Evolutionary conservation across 495 filamentous ascomycete species (phyloP).

Genomic region (Aspergillus funiculosus): DNA sequence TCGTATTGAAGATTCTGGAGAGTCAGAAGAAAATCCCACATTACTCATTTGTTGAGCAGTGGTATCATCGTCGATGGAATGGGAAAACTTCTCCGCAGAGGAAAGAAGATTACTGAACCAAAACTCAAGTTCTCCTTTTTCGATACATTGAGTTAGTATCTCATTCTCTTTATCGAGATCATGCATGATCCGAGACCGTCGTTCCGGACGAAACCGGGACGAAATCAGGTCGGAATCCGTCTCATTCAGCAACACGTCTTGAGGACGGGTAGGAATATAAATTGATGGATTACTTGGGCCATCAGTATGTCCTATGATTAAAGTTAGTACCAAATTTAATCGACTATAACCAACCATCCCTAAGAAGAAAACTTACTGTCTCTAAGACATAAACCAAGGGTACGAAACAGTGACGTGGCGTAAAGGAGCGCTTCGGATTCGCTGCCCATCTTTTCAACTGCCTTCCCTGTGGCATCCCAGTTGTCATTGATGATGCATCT

Average conservation of each 20-base stretch:
- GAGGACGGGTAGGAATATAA: constrained; percentile 42
- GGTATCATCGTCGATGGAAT: not conserved
- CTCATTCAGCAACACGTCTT: constrained; percentile 42
- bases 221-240: constrained; percentile 49
- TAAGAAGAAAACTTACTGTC: constrained; percentile 27
- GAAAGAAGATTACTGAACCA: constrained; percentile 52
- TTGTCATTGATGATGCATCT: constrained; percentile 73
- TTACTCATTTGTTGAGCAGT: not conserved
- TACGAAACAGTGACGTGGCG: constrained; percentile 31
- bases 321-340: constrained; percentile 14
- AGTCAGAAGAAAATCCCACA: not conserved
- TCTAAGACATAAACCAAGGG: constrained; percentile 28
- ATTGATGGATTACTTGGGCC: constrained; percentile 20
- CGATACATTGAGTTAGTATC: constrained; percentile 46
- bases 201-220: constrained; percentile 48
- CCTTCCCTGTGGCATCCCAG: constrained; percentile 52
- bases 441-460: constrained; percentile 25
- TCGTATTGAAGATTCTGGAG: not conserved
- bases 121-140: constrained; percentile 53
- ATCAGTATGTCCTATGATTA: constrained; percentile 12
- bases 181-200: constrained; percentile 45
- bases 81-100: constrained; percentile 14
- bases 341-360: not conserved
- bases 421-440: constrained; percentile 21
- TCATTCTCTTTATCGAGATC: constrained; percentile 51